Evolutionary conservation across 768 basidiomycete species (phyloP).

Genomic region (Crepidotus variabilis): DNA sequence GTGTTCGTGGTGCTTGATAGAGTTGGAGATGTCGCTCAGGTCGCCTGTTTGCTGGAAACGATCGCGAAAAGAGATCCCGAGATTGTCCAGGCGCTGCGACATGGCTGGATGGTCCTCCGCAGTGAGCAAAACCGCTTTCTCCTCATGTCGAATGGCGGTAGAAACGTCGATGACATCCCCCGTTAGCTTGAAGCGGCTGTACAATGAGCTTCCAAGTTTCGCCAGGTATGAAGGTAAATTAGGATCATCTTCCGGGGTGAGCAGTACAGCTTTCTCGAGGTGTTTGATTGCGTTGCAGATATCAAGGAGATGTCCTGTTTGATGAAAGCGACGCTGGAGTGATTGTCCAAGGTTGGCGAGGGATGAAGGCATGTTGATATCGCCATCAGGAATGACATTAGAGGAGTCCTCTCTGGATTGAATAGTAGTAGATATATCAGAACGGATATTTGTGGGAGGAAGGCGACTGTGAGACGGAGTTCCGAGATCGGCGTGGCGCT

Average conservation of each 20-base stretch:
- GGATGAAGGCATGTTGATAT: constrained; percentile 7
- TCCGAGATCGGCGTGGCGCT: too few species aligned
- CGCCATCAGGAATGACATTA: not conserved
- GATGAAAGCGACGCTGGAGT: constrained; percentile 1
- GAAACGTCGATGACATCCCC: not conserved
- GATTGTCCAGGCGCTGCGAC: constrained; percentile 4
- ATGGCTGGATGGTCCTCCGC: constrained; percentile 4
- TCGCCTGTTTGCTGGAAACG: constrained; percentile 7
- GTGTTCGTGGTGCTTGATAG: constrained; percentile 1
- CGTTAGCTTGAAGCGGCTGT: not conserved
- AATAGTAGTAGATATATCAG: too few species aligned
- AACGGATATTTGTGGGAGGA: too few species aligned
- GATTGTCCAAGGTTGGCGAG: constrained; percentile 3
- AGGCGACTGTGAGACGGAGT: too few species aligned
- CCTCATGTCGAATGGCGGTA: constrained; percentile 1
- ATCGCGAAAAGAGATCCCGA: constrained; percentile 3
- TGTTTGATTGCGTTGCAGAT: constrained; percentile 4
- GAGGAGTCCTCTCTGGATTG: not conserved
- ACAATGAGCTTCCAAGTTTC: constrained; percentile 5
- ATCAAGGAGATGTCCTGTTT: not conserved
- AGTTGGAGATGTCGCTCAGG: constrained; percentile 4
- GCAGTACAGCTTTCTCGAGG: constrained; percentile 3
- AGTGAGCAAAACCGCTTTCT: constrained; percentile 5
- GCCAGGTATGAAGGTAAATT: constrained; percentile 2
- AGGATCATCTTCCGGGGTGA: not conserved